Conservation (phyloP, 306 rosid genomes). For the Cicer cuneatum region DNA sequence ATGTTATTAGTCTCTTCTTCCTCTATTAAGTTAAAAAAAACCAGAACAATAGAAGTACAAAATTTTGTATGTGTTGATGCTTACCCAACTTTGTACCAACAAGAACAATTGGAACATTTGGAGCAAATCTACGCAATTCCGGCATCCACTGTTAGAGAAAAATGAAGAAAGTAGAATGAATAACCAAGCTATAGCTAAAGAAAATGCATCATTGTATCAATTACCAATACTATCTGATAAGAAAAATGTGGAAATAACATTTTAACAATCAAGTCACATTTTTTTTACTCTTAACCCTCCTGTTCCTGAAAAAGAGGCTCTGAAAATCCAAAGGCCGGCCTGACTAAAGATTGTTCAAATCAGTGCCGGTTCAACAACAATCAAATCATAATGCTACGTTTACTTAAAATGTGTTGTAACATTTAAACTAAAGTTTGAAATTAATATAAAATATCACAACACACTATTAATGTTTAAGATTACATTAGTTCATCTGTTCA, state of each 20-base stretch:
- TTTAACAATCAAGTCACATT: too few species aligned
- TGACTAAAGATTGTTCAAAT: too few species aligned
- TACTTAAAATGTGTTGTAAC: too few species aligned
- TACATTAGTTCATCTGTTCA: not conserved
- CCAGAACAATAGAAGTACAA: not conserved
- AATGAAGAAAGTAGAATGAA: conserved; percentile 33
- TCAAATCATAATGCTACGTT: too few species aligned
- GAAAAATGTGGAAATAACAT: too few species aligned
- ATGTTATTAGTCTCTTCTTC: conserved; percentile 29
- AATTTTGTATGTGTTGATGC: conserved; percentile 4
- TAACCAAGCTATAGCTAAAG: not conserved
- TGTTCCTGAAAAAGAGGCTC: too few species aligned
- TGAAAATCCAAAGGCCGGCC: too few species aligned
- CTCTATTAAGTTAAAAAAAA: conserved; percentile 12
- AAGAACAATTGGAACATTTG: conserved; percentile 92
- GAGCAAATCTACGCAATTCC: conserved; percentile 92
- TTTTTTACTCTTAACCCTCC: too few species aligned
- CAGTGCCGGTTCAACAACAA: too few species aligned
- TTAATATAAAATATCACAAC: too few species aligned
- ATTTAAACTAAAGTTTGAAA: too few species aligned
- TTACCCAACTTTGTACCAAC: conserved; percentile 97
- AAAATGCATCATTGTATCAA: not conserved
- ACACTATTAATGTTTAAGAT: not conserved
- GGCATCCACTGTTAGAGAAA: conserved; percentile 89
- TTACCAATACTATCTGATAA: too few species aligned